A percentile compares a stretch with the other conserved stretches of the same genome.
These are phyloP conservation scores for Neocucurbitaria cava DNA, from an alignment of 2,329 filamentous ascomycete species.

Conservation along the genomic window DNA sequence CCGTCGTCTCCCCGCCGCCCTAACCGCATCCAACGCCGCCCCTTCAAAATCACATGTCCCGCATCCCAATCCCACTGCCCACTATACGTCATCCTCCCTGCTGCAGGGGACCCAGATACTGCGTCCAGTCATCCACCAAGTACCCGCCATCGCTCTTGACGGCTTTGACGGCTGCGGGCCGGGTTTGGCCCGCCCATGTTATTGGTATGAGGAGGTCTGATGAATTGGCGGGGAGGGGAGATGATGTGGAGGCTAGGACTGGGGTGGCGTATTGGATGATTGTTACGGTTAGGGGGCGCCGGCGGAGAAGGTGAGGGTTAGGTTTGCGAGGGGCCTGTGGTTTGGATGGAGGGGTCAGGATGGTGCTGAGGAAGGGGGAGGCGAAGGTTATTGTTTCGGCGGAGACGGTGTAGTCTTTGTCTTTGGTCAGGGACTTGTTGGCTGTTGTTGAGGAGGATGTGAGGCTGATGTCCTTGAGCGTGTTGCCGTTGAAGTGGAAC, in stretches of 20 bases:
- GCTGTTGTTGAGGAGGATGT: too few relatives aligned
- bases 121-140: conserved; percentile 65
- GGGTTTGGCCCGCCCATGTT: conserved; percentile 59
- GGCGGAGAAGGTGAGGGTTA: conserved; percentile 61
- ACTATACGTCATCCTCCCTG: conserved; percentile 56
- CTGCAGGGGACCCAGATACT: conserved; percentile 61
- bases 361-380: conserved; percentile 54
- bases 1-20: conserved; percentile 53
- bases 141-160: conserved; percentile 57
- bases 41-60: conserved; percentile 55
- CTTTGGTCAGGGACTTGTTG: conserved; percentile 45
- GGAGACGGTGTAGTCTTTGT: conserved; percentile 58
- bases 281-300: conserved; percentile 58
- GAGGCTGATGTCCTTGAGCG: conserved; percentile 48
- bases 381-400: conserved; percentile 56
- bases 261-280: conserved; percentile 63
- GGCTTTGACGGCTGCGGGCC: conserved; percentile 61
- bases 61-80: conserved; percentile 62
- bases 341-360: conserved; percentile 52
- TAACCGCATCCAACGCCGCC: conserved; percentile 56
- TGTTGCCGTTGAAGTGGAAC: conserved; percentile 64
- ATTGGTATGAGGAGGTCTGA: conserved; percentile 59
- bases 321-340: conserved; percentile 58
- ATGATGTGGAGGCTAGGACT: conserved; percentile 20
- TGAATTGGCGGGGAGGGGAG: conserved; percentile 43